phyloP scores from a whole-genome alignment of 176 grass and related monocot species.

The Musa itinerans region DNA sequence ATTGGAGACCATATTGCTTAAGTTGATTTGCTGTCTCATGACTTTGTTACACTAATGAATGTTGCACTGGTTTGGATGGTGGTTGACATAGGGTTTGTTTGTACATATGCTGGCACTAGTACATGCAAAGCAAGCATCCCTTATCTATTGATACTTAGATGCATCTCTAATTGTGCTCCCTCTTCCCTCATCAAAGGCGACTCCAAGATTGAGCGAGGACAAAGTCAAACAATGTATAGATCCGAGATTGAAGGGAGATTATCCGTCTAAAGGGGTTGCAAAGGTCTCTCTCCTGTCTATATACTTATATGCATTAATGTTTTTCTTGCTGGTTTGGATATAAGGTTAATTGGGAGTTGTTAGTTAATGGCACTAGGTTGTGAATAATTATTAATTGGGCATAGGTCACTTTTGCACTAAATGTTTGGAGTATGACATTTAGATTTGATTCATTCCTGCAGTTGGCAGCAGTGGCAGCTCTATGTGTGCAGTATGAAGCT shows the following conservation, averaged over 20 bases:
- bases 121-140: too few species aligned
- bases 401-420: neutral
- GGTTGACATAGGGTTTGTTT: neutral
- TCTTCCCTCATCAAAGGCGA: neutral
- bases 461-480: slow-evolving; percentile 6
- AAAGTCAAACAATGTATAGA: slow-evolving; percentile 7
- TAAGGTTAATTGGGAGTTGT: too few species aligned
- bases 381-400: neutral
- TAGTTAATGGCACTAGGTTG: too few species aligned
- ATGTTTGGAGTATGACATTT: neutral
- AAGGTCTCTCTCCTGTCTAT: neutral
- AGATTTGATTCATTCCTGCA: slow-evolving; percentile 3
- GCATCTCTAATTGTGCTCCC: too few species aligned
- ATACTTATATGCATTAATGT: neutral
- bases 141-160: too few species aligned
- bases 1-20: too few species aligned
- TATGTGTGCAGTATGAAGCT: slow-evolving; percentile 6
- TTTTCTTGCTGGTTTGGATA: neutral
- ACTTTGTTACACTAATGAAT: too few species aligned
- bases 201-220: slow-evolving; percentile 8
- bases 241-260: slow-evolving; percentile 4
- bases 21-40: too few species aligned
- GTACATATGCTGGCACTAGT: neutral
- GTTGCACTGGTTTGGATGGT: too few species aligned
- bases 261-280: slow-evolving; percentile 2